Evolutionary conservation across 768 basidiomycete species (phyloP), one percentile per base, ranked within the genome.

Genomic region (Royoungia palumana): DNA sequence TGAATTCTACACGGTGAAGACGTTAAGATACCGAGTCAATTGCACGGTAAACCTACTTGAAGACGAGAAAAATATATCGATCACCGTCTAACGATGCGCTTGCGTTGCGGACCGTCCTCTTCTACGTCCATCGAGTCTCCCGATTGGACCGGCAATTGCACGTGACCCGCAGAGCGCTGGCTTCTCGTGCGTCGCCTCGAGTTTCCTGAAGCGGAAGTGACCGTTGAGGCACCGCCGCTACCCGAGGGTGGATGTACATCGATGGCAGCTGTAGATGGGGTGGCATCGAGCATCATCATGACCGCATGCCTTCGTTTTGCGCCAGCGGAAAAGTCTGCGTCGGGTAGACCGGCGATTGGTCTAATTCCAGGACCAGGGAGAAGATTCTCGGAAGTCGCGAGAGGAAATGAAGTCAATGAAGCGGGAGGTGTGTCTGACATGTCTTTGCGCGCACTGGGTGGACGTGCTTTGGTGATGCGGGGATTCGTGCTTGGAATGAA

Each of bases 241-340:
- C 72, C 61, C 13, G 74, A 66, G 5, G 77, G 65, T 2, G 74
- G 57, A 32, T 65, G 60, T n/a, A 71, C 61, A 2, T 67, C 58
- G 14, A 73, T 67, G 20, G 72, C 59, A 22, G 71, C 70, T 0
- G 74, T 55, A 12, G 76, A 54, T 4, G 76, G 58, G 14, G 73
- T 58, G 0, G 83, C 70, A 55, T 88, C 86, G 4, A 85, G 75
- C 75, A 84, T 79, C 77, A 87, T 82, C 82, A 89, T 87, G 59
- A 85, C 76, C 0, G 85, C 84, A 56, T 90, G 85, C 28, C 88
- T 78, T 8, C 89, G 81, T 66, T 90, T 90, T 1, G 79, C 73
- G 27, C 85, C 86, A 0, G 79, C 74, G 5, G 77, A 66, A 34
- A 81, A 62, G 25, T 67, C 66, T 5, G 52, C 5, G 22, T 64